Evolutionary conservation across 345 rosid genomes (phyloP).

Genomic region (Camelina laxa): DNA sequence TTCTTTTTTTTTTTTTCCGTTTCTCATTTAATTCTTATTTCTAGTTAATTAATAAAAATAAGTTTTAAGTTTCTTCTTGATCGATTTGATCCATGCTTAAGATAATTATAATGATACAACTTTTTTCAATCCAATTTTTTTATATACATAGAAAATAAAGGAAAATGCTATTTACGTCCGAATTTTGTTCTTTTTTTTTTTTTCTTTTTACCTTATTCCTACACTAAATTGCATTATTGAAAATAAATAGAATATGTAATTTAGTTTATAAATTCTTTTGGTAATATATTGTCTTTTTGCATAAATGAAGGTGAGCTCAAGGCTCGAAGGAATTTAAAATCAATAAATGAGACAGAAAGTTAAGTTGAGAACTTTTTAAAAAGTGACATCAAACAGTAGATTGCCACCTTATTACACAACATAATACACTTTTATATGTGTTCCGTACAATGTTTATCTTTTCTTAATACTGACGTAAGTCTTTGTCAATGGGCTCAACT

Average conservation of each 20-base stretch:
- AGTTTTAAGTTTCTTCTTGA: not conserved
- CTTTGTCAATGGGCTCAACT: constrained; percentile 30
- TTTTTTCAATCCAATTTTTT: not conserved
- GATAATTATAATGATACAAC: not conserved
- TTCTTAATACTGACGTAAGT: constrained; percentile 18
- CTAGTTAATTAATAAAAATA: not conserved
- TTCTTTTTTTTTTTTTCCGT: not conserved
- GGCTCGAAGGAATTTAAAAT: constrained; percentile 52
- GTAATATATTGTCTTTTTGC: not conserved
- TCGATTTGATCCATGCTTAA: not conserved
- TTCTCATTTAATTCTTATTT: not conserved
- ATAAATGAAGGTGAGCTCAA: constrained; percentile 48
- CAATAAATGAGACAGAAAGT: constrained; percentile 10
- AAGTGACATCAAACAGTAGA: constrained; percentile 35
- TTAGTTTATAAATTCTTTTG: constrained; percentile 14
- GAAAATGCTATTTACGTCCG: not conserved
- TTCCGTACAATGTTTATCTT: constrained; percentile 24
- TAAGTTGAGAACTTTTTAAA: not conserved
- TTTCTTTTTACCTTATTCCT: not conserved
- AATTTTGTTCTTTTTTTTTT: not conserved
- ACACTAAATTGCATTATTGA: not conserved
- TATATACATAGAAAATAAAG: not conserved
- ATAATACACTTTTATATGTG: constrained; percentile 16
- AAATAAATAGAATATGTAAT: not conserved
- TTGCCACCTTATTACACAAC: constrained; percentile 54